Base-by-base conservation (phyloP, 2,329 filamentous ascomycete genomes). In the Pochonia chlamydosporia region DNA sequence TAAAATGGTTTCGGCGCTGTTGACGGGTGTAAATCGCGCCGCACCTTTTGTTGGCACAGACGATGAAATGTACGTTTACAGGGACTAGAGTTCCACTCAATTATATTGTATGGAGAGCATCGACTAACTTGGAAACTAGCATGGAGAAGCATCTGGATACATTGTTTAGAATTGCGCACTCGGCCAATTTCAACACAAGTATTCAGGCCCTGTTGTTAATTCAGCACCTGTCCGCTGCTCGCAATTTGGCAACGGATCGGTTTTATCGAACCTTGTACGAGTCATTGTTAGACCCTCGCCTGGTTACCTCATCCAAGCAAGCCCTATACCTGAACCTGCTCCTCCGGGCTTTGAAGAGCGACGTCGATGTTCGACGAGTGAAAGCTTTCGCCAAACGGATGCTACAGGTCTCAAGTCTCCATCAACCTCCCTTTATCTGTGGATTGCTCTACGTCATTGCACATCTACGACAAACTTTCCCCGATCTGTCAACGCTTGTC, bases 141-240 rank as follows among this genome's bases (percentile, higher is more conserved):
- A 81, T 97, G 54, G 88, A 95, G 60, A 83, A 85, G 49, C 92
- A 99, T 61, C 80, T 99, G 48, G 87, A 97, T 62, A 96, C 92
- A 3, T 78, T 99, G 23, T 99, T 96, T 77, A 85, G 83, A 58
- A 93, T 99, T 59, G 95, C 93, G 0, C 93, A 99, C 68, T 97
- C 92, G 1, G 89, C 92, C 48, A 99, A 99, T 67, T 97, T 99
- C 78, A 99, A 97, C 70, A 99, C 93, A 1, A 93, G 90, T 62
- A 89, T 99, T 31, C 93, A 99, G 67, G 92, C 93, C 28, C 78
- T 99, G 54, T 86, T 96, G 70, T 74, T 99, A 41, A 95, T 99
- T 55, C 93, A 97, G 63, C 93, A 97, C 64, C 79, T 99, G 24
- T 88, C 90, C 1, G 75, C 83, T 2, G 81, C 84, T 3, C 89